Conservation (phyloP, 2,329 filamentous ascomycete genomes). For the Blastomyces silverae region DNA sequence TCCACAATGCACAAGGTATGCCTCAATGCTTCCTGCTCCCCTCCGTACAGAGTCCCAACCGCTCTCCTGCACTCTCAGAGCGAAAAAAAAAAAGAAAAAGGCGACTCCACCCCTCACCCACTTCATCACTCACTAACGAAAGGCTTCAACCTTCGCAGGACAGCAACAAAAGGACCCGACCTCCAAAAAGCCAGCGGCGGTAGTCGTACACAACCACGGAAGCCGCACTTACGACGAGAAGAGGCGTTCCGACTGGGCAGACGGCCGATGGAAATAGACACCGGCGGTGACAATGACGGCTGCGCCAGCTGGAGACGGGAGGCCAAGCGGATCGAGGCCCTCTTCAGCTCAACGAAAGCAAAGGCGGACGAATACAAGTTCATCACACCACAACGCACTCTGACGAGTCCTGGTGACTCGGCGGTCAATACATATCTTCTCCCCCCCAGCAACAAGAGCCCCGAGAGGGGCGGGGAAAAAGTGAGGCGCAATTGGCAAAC, state of each 20-base stretch:
- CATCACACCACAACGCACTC: neutral
- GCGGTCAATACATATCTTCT: neutral
- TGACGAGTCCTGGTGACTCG: neutral
- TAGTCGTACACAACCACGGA: conserved; percentile 17
- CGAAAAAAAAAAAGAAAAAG: neutral
- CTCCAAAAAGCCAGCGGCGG: conserved; percentile 13
- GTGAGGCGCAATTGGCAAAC: conserved; percentile 12
- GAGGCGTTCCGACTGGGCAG: conserved; percentile 15
- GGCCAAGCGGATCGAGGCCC: conserved; percentile 9
- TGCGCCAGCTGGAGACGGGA: conserved; percentile 6
- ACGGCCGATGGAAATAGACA: conserved; percentile 17
- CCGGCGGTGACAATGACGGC: conserved; percentile 1
- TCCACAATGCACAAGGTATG: conserved; percentile 17
- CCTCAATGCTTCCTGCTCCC: neutral
- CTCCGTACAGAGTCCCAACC: neutral
- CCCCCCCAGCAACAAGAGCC: neutral
- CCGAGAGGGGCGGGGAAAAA: neutral
- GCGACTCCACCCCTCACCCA: neutral
- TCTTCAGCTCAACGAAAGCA: conserved; percentile 3
- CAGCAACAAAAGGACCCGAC: conserved; percentile 1
- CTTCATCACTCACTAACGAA: conserved; percentile 14
- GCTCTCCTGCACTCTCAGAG: neutral
- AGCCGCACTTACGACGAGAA: conserved; percentile 15
- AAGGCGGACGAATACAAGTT: neutral
- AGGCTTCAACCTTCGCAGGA: conserved; percentile 11